Evolutionary conservation across 257 asterid species (phyloP).

Genomic region (Nicotiana attenuata): DNA sequence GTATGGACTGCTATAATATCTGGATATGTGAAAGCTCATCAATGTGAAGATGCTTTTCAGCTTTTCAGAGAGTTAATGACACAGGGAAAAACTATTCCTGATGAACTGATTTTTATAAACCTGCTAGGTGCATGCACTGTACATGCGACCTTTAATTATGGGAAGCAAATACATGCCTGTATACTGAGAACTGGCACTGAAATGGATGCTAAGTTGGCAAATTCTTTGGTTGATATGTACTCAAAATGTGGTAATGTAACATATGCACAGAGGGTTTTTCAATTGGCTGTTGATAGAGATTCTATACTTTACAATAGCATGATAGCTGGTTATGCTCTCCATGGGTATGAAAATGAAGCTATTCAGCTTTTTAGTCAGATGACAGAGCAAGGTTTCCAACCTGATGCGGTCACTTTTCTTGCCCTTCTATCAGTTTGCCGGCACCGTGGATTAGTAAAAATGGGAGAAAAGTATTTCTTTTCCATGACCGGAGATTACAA

Average conservation of each 20-base stretch:
- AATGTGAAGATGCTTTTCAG: conserved; percentile 54
- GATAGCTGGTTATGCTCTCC: conserved; percentile 88
- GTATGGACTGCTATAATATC: conserved; percentile 72
- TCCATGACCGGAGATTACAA: conserved; percentile 59
- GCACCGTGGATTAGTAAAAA: conserved; percentile 63
- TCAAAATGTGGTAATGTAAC: conserved; percentile 68
- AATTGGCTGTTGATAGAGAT: conserved; percentile 36
- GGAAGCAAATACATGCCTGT: conserved; percentile 76
- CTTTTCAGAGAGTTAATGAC: conserved; percentile 54
- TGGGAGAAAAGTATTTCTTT: conserved; percentile 57
- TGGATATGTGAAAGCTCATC: conserved; percentile 57
- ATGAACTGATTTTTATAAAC: conserved; percentile 54
- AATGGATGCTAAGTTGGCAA: conserved; percentile 45
- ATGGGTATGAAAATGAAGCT: conserved; percentile 63
- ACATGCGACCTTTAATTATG: conserved; percentile 53
- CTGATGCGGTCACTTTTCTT: conserved; percentile 70
- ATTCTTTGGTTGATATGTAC: conserved; percentile 78
- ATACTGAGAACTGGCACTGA: conserved; percentile 37
- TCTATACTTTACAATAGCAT: conserved; percentile 61
- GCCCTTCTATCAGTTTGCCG: conserved; percentile 86
- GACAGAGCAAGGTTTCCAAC: conserved; percentile 38
- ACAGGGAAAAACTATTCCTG: conserved; percentile 25
- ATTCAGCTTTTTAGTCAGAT: conserved; percentile 51
- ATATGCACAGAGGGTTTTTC: conserved; percentile 51
- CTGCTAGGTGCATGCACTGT: conserved; percentile 62